Base-by-base conservation (phyloP, 2,329 filamentous ascomycete species). In the Aspergillus aculeatinus region DNA sequence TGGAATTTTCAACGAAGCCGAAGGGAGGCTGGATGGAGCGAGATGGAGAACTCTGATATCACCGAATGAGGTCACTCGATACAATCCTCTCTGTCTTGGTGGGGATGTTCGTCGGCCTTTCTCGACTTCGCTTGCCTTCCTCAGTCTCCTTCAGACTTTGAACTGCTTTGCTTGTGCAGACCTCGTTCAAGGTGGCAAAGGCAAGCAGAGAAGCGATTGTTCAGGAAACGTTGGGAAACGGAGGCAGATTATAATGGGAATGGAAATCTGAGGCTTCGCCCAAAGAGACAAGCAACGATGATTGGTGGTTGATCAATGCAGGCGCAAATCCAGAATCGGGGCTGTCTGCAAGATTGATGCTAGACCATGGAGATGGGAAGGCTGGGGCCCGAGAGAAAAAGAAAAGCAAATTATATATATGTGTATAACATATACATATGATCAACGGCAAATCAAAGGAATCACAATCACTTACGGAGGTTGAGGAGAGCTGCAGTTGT, bases 301-400 rank as follows among this genome's bases (percentile, higher is more conserved):
- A 64, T 62, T 62, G 60, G 58, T 58, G 57, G 62, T 62, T 62
- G 60, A 55, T 25, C 52, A 48, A 56, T 33, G 48, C 39, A 50
- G 52, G 25, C 33, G 14, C 16, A 44, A 44, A 16, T 51, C 49
- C 39, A 44, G 39, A 44, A 44, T 44, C 39, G 39, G 39, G 39
- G 39, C 39, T 44, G 14, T 44, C 39, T 44, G 39, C 39, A 44
- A 44, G 39, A 44, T 44, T 29, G 39, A 44, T 44, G 39, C 39
- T 44, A 44, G 39, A 44, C 39, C 39, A n/a, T 44, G 39, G 16
- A 44, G 16, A 19, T 44, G 39, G 39, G 39, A 44, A n/a, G 16
- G 16, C 39, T 44, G 39, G 39, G 39, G 16, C 39, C 39, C 19
- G 39, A 29, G 9, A 6, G 14, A 19, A 7, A 42, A 19, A 6